phyloP scores from a whole-genome alignment of 2,329 filamentous ascomycete species.

The Tothia fuscella region DNA sequence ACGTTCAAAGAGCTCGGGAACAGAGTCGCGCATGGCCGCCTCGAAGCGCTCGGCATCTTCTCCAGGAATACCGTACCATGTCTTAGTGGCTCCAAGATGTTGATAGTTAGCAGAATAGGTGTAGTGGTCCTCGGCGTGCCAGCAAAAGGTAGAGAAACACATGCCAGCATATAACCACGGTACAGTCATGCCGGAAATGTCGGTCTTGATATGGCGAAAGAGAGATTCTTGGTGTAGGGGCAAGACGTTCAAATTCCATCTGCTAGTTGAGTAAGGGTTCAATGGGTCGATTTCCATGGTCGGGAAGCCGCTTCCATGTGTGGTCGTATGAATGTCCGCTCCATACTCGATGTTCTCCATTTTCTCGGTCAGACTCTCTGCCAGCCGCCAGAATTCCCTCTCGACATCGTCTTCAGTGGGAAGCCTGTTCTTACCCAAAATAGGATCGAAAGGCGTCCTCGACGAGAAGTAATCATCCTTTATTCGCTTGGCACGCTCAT shows the following conservation, averaged over 20 bases:
- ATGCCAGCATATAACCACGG: slow-evolving; percentile 99
- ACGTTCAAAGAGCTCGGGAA: slow-evolving; percentile 92
- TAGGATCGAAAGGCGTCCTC: slow-evolving; percentile 78
- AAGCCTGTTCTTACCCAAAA: slow-evolving; percentile 65
- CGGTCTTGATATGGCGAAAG: slow-evolving; percentile 94
- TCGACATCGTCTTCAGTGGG: slow-evolving; percentile 94
- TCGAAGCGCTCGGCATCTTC: slow-evolving; percentile 93
- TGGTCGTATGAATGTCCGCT: slow-evolving; percentile 95
- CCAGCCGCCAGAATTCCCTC: slow-evolving; percentile 89
- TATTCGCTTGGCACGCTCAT: slow-evolving; percentile 90
- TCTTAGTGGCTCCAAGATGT: slow-evolving; percentile 95
- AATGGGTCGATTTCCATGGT: slow-evolving; percentile 84
- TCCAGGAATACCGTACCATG: slow-evolving; percentile 95
- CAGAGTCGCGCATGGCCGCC: slow-evolving; percentile 84
- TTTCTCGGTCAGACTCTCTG: slow-evolving; percentile 85
- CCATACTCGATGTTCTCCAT: slow-evolving; percentile 98
- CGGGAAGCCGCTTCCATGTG: slow-evolving; percentile 92
- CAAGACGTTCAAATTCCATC: slow-evolving; percentile 91
- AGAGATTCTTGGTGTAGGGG: slow-evolving; percentile 84
- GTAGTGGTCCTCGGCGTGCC: slow-evolving; percentile 98
- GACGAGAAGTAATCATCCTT: slow-evolving; percentile 88
- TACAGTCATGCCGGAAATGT: slow-evolving; percentile 98
- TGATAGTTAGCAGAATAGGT: slow-evolving; percentile 97
- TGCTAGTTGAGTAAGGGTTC: slow-evolving; percentile 76
- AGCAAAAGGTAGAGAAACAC: slow-evolving; percentile 99